phyloP scores from a whole-genome alignment of 169 alveolate species.

The Pseudocohnilembus persalinus region DNA sequence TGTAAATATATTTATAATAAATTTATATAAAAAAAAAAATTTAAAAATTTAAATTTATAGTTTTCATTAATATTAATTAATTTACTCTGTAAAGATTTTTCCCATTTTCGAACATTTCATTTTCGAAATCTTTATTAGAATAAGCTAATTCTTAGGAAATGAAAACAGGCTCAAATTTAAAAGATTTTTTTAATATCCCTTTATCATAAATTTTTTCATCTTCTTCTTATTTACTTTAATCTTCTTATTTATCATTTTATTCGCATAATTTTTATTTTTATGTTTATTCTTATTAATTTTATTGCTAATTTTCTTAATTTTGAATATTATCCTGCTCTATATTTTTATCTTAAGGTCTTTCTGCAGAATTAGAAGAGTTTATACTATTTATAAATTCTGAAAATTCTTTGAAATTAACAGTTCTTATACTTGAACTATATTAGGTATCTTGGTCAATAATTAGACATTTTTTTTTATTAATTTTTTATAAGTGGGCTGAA shows the following conservation, averaged over 20 bases:
- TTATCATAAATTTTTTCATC: background rate
- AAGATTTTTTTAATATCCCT: background rate
- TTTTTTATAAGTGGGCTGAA: constrained; percentile 24
- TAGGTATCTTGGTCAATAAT: constrained; percentile 3
- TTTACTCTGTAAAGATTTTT: background rate
- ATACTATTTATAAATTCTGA: no score
- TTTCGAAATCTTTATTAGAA: background rate
- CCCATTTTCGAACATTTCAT: background rate
- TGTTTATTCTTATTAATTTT: background rate
- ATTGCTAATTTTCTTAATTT: constrained; percentile 1
- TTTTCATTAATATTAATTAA: no score
- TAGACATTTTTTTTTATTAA: constrained; percentile 15
- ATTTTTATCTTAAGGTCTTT: background rate
- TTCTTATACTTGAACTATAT: constrained; percentile 15
- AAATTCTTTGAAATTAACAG: constrained; percentile 22
- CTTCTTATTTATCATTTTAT: background rate
- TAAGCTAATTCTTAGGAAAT: background rate
- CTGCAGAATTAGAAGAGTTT: background rate
- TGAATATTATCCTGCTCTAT: background rate
- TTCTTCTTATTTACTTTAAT: background rate
- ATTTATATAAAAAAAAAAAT: no score
- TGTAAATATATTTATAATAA: no score
- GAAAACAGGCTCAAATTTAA: background rate
- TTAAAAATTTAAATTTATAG: no score
- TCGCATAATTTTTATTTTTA: background rate